A percentile compares a stretch with the other conserved stretches of the same genome.
phyloP scores from a whole-genome alignment of 805 yeast genomes.

The Yarrowia sp. region DNA sequence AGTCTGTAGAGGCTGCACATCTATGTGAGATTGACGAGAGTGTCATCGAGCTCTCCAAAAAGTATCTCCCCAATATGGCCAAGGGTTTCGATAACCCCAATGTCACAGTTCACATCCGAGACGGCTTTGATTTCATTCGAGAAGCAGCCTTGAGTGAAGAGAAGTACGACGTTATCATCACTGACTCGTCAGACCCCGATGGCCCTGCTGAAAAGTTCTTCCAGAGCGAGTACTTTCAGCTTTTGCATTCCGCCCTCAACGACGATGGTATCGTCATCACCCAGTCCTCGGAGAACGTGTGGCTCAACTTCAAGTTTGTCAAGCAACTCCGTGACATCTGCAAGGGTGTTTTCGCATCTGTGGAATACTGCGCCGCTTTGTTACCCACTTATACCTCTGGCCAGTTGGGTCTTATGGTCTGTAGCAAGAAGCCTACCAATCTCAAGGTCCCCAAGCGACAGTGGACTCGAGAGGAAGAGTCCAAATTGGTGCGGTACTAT shows the following conservation, averaged over 20 bases:
- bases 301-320: conserved; percentile 85
- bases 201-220: conserved; percentile 93
- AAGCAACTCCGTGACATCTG: conserved; percentile 79
- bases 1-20: conserved; percentile 56
- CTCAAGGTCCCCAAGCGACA: conserved; percentile 68
- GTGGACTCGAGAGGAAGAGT: conserved; percentile 59
- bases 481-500: conserved; percentile 71
- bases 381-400: conserved; percentile 98
- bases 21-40: conserved; percentile 87
- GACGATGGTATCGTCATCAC: conserved; percentile 68
- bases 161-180: conserved; percentile 76
- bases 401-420: conserved; percentile 96
- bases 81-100: conserved; percentile 58
- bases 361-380: conserved; percentile 84
- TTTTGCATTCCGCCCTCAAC: conserved; percentile 60
- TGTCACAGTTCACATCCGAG: conserved; percentile 65
- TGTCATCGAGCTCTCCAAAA: conserved; percentile 67
- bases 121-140: conserved; percentile 77
- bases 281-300: conserved; percentile 82
- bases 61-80: conserved; percentile 77
- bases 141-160: conserved; percentile 36
- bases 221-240: conserved; percentile 68
- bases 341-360: conserved; percentile 81
- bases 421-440: conserved; percentile 65
- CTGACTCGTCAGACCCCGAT: conserved; percentile 93